Evolutionary conservation across 2,329 filamentous ascomycete species (phyloP).

Genomic region (Beauveria brongniartii): DNA sequence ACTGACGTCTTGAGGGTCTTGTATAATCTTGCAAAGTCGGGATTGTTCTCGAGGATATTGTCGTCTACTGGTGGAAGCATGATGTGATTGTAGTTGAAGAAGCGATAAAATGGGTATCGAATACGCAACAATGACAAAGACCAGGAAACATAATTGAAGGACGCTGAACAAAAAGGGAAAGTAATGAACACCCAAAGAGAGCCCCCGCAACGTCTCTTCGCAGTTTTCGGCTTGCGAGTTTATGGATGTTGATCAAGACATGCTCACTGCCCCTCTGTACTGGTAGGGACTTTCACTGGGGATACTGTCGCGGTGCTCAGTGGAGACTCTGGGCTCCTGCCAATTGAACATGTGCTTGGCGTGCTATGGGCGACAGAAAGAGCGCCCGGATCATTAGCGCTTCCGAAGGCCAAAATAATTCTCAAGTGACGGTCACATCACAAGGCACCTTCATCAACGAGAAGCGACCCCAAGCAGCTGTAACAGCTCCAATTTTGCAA

Average conservation of each 20-base stretch:
- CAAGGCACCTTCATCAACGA: not conserved
- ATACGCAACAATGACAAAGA: not conserved
- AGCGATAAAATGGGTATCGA: not conserved
- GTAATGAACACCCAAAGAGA: not conserved
- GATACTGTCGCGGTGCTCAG: not conserved
- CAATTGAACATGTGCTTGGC: not conserved
- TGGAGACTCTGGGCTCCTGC: not conserved
- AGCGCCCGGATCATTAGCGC: slow-evolving; percentile 10
- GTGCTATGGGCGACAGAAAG: not conserved
- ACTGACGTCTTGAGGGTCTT: slow-evolving; percentile 40
- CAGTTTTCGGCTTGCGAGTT: not conserved
- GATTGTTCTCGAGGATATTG: slow-evolving; percentile 45
- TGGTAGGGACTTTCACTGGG: not conserved
- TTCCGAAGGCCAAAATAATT: slow-evolving; percentile 11
- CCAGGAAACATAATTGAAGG: not conserved
- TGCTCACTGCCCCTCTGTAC: not conserved
- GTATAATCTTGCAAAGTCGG: slow-evolving; percentile 53
- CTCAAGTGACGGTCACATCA: not conserved
- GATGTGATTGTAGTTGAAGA: not conserved
- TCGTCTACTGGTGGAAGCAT: slow-evolving; percentile 55
- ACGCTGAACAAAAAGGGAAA: not conserved
- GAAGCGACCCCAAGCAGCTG: not conserved
- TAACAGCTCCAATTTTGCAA: not conserved
- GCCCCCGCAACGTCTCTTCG: too few relatives aligned
- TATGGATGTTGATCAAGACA: not conserved